Conservation (phyloP, 2,329 filamentous ascomycete species). For the Hirsutella minnesotensis region DNA sequence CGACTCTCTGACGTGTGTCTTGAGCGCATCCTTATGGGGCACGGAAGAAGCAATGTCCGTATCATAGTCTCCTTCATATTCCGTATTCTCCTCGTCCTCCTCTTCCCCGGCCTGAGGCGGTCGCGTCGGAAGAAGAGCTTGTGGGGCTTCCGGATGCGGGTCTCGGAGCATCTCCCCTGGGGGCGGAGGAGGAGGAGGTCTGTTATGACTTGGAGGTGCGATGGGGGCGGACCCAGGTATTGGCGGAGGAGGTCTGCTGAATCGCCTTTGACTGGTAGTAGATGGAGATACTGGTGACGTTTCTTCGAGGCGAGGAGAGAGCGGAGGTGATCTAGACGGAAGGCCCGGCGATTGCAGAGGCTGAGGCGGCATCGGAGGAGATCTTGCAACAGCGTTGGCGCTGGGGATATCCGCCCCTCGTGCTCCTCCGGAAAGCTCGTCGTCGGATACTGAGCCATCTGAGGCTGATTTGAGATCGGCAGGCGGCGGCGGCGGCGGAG, state of each 20-base stretch:
- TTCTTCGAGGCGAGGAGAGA: conserved; percentile 24
- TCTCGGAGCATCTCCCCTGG: conserved; percentile 41
- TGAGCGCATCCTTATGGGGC: conserved; percentile 89
- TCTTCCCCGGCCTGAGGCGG: conserved; percentile 41
- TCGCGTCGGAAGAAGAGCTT: conserved; percentile 25
- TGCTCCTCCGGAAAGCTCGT: conserved; percentile 58
- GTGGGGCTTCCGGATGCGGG: conserved; percentile 44
- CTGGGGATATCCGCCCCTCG: conserved; percentile 25
- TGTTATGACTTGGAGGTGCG: conserved; percentile 35
- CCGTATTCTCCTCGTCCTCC: conserved; percentile 69
- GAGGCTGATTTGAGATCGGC: conserved; percentile 51
- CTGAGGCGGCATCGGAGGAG: conserved; percentile 32
- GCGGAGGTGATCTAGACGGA: conserved; percentile 20
- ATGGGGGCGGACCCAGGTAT: conserved; percentile 44
- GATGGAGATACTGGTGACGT: conserved; percentile 32
- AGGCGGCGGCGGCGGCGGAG: conserved; percentile 41
- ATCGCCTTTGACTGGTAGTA: conserved; percentile 35
- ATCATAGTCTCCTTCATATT: conserved; percentile 96
- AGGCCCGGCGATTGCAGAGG: conserved; percentile 12
- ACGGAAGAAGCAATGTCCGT: conserved; percentile 91
- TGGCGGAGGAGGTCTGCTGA: conserved; percentile 46
- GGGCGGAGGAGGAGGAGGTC: conserved; percentile 58
- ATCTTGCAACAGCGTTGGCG: conserved; percentile 20
- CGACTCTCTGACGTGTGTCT: conserved; percentile 64
- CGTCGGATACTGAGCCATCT: conserved; percentile 76